A percentile compares a stretch with the other conserved stretches of the same genome.
These are phyloP conservation scores for Boletus smithii DNA, from an alignment of 1,284 basidiomycete genomes.

Conservation along the genomic window DNA sequence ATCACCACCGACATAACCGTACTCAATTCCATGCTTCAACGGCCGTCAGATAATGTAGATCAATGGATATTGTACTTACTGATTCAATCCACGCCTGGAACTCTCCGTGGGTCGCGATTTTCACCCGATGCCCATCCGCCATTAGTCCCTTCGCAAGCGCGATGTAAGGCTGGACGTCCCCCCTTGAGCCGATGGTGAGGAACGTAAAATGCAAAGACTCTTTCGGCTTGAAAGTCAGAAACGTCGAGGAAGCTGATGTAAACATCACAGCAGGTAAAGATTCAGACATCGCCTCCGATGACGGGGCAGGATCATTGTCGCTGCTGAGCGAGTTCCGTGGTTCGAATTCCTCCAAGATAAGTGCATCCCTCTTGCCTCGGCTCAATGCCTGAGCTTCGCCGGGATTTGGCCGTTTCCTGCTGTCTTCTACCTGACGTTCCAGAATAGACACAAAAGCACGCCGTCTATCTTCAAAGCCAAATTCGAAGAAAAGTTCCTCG, in stretches of 20 bases:
- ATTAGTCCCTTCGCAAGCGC: constrained; percentile 90
- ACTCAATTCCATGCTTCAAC: constrained; percentile 87
- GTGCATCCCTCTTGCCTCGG: constrained; percentile 57
- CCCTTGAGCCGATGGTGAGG: constrained; percentile 91
- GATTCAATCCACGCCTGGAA: constrained; percentile 95
- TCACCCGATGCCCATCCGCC: constrained; percentile 81
- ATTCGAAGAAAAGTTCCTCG: constrained; percentile 97
- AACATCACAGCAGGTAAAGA: constrained; percentile 88
- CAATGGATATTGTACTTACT: constrained; percentile 45
- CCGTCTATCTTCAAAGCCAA: constrained; percentile 74
- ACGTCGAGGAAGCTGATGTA: constrained; percentile 87
- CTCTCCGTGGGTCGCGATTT: constrained; percentile 91
- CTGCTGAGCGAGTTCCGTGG: constrained; percentile 40
- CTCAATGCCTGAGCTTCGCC: constrained; percentile 43
- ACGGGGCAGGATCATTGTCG: constrained; percentile 41
- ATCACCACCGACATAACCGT: constrained; percentile 91
- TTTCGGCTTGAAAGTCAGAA: constrained; percentile 90
- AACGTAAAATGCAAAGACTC: constrained; percentile 85
- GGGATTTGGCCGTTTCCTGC: constrained; percentile 47
- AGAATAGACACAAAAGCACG: constrained; percentile 73
- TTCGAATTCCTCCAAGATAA: constrained; percentile 73
- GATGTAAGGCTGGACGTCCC: constrained; percentile 94
- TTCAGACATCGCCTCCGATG: constrained; percentile 56
- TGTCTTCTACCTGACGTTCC: constrained; percentile 76
- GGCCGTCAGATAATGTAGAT: constrained; percentile 14